phyloP scores from a whole-genome alignment of 1,139 yeast species.

The Pneumocystis murina region DNA sequence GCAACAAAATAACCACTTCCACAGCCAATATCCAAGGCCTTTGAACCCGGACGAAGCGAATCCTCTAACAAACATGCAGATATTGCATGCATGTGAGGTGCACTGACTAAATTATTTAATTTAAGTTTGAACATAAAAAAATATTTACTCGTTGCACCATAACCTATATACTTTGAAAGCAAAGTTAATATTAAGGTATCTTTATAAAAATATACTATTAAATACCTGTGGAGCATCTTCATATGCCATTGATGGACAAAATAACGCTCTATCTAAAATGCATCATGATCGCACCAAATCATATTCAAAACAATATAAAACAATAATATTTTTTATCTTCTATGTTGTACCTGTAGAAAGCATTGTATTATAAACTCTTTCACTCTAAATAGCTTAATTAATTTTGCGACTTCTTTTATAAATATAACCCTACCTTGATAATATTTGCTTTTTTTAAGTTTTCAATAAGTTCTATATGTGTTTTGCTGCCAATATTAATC shows the following conservation, averaged over 20 bases:
- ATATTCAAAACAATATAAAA: too few species aligned
- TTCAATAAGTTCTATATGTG: slow-evolving; percentile 11
- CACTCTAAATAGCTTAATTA: too few species aligned
- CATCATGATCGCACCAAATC: not conserved
- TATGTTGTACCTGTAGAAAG: too few species aligned
- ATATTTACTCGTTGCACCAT: too few species aligned
- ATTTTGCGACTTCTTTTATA: too few species aligned
- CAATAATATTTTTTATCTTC: too few species aligned
- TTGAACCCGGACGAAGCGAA: slow-evolving; percentile 11
- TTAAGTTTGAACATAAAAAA: too few species aligned
- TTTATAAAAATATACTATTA: not conserved
- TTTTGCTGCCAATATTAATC: not conserved
- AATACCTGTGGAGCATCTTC: slow-evolving; percentile 13
- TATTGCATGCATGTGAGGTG: slow-evolving; percentile 17
- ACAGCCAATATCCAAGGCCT: slow-evolving; percentile 14
- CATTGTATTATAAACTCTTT: too few species aligned
- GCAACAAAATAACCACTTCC: slow-evolving; percentile 15
- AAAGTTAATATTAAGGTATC: too few species aligned
- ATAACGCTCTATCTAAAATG: slow-evolving; percentile 11
- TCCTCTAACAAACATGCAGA: slow-evolving; percentile 10
- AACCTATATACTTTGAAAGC: too few species aligned
- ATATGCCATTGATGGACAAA: slow-evolving; percentile 11
- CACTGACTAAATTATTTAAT: slow-evolving; percentile 9
- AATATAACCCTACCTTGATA: not conserved
- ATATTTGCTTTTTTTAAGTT: slow-evolving; percentile 7